phyloP scores from a whole-genome alignment of 495 filamentous ascomycete species.

The Pyronema domesticum region DNA sequence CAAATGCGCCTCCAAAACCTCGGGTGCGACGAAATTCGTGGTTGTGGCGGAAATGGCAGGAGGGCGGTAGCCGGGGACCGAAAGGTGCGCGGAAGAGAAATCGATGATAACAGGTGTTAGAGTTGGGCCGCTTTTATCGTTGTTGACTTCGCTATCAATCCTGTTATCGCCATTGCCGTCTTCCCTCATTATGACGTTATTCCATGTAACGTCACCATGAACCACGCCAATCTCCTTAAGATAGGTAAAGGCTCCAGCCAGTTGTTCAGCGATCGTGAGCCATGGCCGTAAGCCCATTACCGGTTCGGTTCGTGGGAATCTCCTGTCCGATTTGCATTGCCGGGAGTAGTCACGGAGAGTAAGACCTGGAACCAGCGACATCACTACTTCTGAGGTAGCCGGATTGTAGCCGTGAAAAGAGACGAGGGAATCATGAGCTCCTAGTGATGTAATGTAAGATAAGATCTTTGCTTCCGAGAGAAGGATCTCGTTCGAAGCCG shows the following conservation, averaged over 20 bases:
- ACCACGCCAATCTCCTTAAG: slow-evolving; percentile 14
- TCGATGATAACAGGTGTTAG: slow-evolving; percentile 14
- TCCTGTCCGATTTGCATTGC: not conserved
- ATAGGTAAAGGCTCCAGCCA: slow-evolving; percentile 8
- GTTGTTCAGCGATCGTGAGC: slow-evolving; percentile 14
- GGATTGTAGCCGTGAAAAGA: slow-evolving; percentile 17
- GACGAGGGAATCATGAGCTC: slow-evolving; percentile 2
- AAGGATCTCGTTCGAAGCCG: slow-evolving; percentile 7
- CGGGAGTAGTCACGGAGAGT: slow-evolving; percentile 7
- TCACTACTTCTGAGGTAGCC: slow-evolving; percentile 5
- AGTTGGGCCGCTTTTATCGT: not conserved
- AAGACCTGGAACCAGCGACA: slow-evolving; percentile 6
- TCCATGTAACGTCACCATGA: slow-evolving; percentile 22
- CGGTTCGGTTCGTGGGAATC: slow-evolving; percentile 1
- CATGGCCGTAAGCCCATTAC: slow-evolving; percentile 15
- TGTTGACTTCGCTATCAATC: not conserved
- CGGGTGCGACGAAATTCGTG: slow-evolving; percentile 17
- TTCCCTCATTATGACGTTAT: slow-evolving; percentile 16
- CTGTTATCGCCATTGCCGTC: not conserved
- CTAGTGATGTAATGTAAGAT: slow-evolving; percentile 8
- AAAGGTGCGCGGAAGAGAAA: slow-evolving; percentile 13
- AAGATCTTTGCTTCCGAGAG: slow-evolving; percentile 13
- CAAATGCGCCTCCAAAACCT: slow-evolving; percentile 14
- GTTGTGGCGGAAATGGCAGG: slow-evolving; percentile 17
- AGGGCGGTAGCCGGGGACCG: slow-evolving; percentile 1